Conservation (phyloP, 805 yeast genomes). For the Priceomyces haplophilus region DNA sequence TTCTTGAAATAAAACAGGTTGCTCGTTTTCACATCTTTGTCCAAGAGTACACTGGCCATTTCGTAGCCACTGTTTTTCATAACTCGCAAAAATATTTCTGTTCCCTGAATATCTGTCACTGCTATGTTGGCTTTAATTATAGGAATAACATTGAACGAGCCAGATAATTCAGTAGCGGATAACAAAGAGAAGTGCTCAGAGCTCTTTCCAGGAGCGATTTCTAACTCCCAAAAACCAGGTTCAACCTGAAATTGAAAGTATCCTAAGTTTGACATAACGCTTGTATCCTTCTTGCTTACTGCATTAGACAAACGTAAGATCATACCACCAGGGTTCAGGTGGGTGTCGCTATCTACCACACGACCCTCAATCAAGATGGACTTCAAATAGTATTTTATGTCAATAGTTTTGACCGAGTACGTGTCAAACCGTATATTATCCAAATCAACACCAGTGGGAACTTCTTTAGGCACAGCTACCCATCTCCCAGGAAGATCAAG, state of each 20-base stretch:
- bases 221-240: constrained; percentile 69
- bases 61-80: constrained; percentile 27
- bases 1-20: neutral
- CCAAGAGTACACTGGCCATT: neutral
- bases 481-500: constrained; percentile 64
- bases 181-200: constrained; percentile 22
- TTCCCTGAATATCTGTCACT: constrained; percentile 45
- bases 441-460: constrained; percentile 46
- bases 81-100: constrained; percentile 44
- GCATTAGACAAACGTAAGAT: constrained; percentile 37
- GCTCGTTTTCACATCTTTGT: neutral
- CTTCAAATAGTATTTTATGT: constrained; percentile 50
- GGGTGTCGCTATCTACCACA: constrained; percentile 44
- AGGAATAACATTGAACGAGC: constrained; percentile 25
- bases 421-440: constrained; percentile 52
- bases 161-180: constrained; percentile 43
- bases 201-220: constrained; percentile 38
- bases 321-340: constrained; percentile 49
- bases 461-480: constrained; percentile 55
- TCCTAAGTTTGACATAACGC: constrained; percentile 77
- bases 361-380: constrained; percentile 69
- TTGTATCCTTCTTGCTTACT: constrained; percentile 47
- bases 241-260: constrained; percentile 74
- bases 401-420: constrained; percentile 29
- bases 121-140: constrained; percentile 25